Conservation (phyloP, 805 yeast species). For the Diddensiella santjacobensis region DNA sequence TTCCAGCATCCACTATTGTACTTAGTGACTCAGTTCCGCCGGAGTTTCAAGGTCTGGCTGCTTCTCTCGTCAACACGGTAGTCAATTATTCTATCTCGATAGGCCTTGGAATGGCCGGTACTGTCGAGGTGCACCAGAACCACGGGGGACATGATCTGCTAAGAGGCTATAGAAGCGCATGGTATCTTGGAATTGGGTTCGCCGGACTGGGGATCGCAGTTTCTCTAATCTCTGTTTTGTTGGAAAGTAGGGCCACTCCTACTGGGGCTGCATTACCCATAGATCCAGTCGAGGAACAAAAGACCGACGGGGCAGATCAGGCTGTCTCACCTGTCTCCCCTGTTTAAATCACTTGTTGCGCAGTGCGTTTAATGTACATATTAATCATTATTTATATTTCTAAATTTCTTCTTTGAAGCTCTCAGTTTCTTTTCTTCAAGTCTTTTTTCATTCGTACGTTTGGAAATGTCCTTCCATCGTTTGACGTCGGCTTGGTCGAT, state of each 20-base stretch:
- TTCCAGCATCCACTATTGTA: slow-evolving; percentile 68
- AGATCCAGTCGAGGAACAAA: too few species aligned
- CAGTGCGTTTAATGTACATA: too few species aligned
- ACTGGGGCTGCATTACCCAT: too few species aligned
- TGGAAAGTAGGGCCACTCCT: too few species aligned
- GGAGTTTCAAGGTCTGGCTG: slow-evolving; percentile 73
- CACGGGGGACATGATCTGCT: slow-evolving; percentile 30
- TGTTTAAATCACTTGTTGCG: too few species aligned
- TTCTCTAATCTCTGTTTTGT: slow-evolving; percentile 4
- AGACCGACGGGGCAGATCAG: too few species aligned
- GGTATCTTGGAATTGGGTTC: slow-evolving; percentile 59
- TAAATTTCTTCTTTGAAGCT: slow-evolving; percentile 38
- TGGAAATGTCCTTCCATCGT: slow-evolving; percentile 47
- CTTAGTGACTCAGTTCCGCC: slow-evolving; percentile 56
- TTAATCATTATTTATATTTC: too few species aligned
- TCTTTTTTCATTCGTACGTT: slow-evolving; percentile 35
- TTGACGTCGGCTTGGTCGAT: slow-evolving; percentile 41
- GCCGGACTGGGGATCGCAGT: slow-evolving; percentile 44
- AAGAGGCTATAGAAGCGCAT: slow-evolving; percentile 52
- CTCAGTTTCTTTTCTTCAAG: slow-evolving; percentile 36
- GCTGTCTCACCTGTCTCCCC: too few species aligned
- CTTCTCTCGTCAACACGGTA: slow-evolving; percentile 64
- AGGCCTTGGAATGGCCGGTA: slow-evolving; percentile 66
- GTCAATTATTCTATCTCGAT: slow-evolving; percentile 68
- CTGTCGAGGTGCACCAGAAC: slow-evolving; percentile 48